phyloP scores from a whole-genome alignment of 768 basidiomycete species.

The Tremella fuciformis region DNA sequence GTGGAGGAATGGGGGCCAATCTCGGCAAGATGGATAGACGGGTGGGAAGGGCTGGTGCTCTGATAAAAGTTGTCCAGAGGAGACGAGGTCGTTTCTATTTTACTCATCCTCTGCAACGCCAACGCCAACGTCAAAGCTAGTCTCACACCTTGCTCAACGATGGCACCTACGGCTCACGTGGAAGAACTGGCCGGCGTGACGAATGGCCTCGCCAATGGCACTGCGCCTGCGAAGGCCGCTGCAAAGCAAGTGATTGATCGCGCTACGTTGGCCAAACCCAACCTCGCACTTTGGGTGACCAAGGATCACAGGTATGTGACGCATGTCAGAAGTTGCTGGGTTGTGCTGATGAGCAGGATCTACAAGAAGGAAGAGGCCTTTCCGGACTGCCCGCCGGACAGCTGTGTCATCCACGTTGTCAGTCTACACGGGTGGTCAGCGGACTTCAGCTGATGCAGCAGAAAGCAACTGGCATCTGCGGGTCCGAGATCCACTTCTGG shows the following conservation, averaged over 20 bases:
- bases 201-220: too few species aligned
- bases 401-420: constrained; percentile 33
- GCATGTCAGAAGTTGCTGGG: background rate
- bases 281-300: constrained; percentile 35
- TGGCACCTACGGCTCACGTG: too few species aligned
- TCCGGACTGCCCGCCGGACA: constrained; percentile 25
- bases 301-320: constrained; percentile 27
- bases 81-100: too few species aligned
- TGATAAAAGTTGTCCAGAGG: too few species aligned
- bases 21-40: too few species aligned
- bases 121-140: too few species aligned
- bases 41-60: too few species aligned
- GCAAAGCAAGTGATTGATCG: constrained; percentile 10
- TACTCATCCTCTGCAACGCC: too few species aligned
- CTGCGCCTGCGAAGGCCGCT: too few species aligned
- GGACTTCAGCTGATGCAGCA: constrained; percentile 3
- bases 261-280: constrained; percentile 18
- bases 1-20: too few species aligned
- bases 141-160: too few species aligned
- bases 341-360: constrained; percentile 13
- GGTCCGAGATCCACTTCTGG: constrained; percentile 38
- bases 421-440: background rate
- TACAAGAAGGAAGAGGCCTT: constrained; percentile 34
- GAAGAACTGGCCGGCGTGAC: too few species aligned
- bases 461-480: constrained; percentile 35